Evolutionary conservation across 345 rosid species (phyloP).

Genomic region (Bruguiera parviflora): DNA sequence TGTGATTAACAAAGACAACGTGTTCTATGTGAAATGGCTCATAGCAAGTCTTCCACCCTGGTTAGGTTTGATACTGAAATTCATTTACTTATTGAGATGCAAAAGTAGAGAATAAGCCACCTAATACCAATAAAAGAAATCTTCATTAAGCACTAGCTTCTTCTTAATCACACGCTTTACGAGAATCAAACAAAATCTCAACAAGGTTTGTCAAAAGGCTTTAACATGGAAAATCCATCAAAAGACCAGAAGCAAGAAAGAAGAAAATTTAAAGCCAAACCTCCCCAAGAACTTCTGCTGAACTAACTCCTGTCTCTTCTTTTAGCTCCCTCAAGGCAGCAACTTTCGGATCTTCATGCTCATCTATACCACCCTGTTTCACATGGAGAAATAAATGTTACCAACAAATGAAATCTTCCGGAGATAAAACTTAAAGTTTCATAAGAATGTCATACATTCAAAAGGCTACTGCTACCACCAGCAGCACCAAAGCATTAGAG

Average conservation of each 20-base stretch:
- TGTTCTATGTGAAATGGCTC: too few relatives aligned
- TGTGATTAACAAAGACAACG: too few relatives aligned
- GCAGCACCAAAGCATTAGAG: too few relatives aligned
- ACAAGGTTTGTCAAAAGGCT: not conserved
- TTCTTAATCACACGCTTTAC: not conserved
- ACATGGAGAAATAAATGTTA: not conserved
- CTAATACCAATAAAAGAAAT: too few relatives aligned
- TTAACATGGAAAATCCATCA: not conserved
- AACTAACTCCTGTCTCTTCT: constrained; percentile 85
- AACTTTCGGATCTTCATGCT: constrained; percentile 75
- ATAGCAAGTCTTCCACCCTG: too few relatives aligned
- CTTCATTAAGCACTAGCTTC: too few relatives aligned
- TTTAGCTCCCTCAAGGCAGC: constrained; percentile 84
- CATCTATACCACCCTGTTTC: constrained; percentile 84
- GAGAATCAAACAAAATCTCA: not conserved
- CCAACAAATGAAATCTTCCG: not conserved
- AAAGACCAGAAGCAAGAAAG: constrained; percentile 5
- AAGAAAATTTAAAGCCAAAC: constrained; percentile 35
- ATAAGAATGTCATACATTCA: too few relatives aligned
- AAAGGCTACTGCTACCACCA: too few relatives aligned
- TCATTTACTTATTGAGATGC: too few relatives aligned
- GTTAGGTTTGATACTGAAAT: too few relatives aligned
- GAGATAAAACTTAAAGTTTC: not conserved
- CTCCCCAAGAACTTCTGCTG: constrained; percentile 81
- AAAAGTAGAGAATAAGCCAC: too few relatives aligned